Base-by-base conservation (phyloP, 129 eudicot species). In the Sambucus nigra region DNA sequence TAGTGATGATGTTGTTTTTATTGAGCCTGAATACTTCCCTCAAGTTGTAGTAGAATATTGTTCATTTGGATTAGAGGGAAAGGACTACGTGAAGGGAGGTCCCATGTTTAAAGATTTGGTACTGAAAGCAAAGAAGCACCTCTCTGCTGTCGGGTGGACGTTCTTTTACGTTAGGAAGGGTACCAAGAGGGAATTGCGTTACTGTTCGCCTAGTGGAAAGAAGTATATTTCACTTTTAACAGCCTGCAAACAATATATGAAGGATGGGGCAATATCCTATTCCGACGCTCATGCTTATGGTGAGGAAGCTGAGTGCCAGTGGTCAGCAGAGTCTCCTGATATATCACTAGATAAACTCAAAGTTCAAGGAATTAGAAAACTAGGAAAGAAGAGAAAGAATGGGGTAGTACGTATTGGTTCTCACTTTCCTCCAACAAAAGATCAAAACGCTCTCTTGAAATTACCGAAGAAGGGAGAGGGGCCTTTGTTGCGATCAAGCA, bases 111-210 rank as follows among this genome's bases (percentile, higher is more conserved):
- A 28, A 44, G 63, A 56, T 5, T 16, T 62, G 59, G 65, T 54
- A 5, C 2, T 16, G 24, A 64, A 70, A 60, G 98, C 68, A 25
- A 74, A 65, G 66, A 74, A 61, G 44, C 94, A 91, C 75, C 73
- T 91, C 25, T 25, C 50, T 21, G 77, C 89, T 19, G 60, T 69
- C 19, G 88, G 95, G 19, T 91, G 95, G 95, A 15, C 32, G 21
- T 4, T 79, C 2, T 61, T 19, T 73, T 35, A 15, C 24, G 11
- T 4, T 5, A 18, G 5, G 15, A 64, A 35, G 47, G 21, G 53
- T 6, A 44, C 51, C 20, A 71, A 18, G 63, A 68, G 52, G 47
- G 56, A 55, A 44, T 26, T 65, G 44, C 45, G 69, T 29, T 85
- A 84, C 60, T 0, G 13, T 11, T 70, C 95, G 15, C 95, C 95